Base-by-base conservation (phyloP, 371 early-diverging fungal genomes). In the Fennellomyces sp. region DNA sequence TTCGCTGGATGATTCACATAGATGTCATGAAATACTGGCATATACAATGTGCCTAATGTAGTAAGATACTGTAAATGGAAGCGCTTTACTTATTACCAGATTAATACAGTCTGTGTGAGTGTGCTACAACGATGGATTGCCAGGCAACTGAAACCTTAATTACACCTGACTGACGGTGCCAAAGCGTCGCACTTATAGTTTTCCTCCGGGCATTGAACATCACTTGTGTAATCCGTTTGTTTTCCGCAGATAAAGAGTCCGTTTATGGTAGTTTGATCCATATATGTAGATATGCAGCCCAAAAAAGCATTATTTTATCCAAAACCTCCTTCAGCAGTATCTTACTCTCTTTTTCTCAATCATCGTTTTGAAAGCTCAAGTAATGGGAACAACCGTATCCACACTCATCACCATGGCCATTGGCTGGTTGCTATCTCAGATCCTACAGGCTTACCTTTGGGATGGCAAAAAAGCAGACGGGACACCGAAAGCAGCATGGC, bases 401-500 rank as follows among this genome's bases (percentile, higher is more conserved):
- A 39, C 39, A 5, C 5, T 39, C 5, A 17, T 15, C n/a, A 39
- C 15, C n/a, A n/a, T 39, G 39, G 50, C 56, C 10, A 17, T 47
- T 7, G 51, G 49, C 1, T 63, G 39, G 25, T 5, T 63, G 2
- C n/a, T 63, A 1, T 41, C 64, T 3, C 45, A 58, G 15, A 19
- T 57, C 25, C 26, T 54, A 1, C 47, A 47, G 6, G 33, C 26
- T 1, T 56, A 52, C 33, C 31, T 78, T 0, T 78, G 81, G 81
- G 54, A 27, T 12, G 58, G 67, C 52, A 69, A 72, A 30, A 65
- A 70, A 49, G 42, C 47, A 12, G 78, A 81, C 27, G 81, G 81
- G 8, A 70, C 67, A 1, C 36, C 33, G 1, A 81, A 81, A 38
- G 23, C 30, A 2, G 68, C 74, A 13, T 77, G 77, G 74, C 65